Percentiles rank a stretch among this genome's conserved stretches.
These are phyloP conservation scores for Filobasidium wieringae DNA, from an alignment of 768 basidiomycete genomes.

Conservation along the genomic window DNA sequence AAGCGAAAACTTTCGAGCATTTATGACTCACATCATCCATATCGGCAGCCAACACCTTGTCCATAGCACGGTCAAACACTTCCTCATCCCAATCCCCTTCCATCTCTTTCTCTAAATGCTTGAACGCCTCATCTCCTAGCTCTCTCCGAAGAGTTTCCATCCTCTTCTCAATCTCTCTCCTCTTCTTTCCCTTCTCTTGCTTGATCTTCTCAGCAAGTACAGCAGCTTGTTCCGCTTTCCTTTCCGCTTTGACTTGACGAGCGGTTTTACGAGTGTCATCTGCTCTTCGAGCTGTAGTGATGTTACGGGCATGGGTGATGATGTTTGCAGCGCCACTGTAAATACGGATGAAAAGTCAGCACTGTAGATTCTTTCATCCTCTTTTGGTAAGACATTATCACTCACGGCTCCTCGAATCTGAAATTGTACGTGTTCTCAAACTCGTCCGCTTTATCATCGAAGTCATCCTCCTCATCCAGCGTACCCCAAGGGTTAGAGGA, in stretches of 20 bases:
- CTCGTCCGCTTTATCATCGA: constrained; percentile 78
- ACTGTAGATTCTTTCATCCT: not conserved
- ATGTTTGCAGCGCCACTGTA: constrained; percentile 56
- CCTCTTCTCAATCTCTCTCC: constrained; percentile 49
- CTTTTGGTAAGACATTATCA: constrained; percentile 18
- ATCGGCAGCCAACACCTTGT: constrained; percentile 54
- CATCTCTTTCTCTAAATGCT: constrained; percentile 46
- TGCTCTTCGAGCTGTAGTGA: constrained; percentile 44
- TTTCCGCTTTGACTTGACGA: constrained; percentile 60
- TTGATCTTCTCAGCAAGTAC: constrained; percentile 53
- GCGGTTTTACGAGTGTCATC: constrained; percentile 73
- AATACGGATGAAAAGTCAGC: not conserved
- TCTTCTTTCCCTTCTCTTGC: constrained; percentile 59
- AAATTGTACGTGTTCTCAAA: constrained; percentile 98
- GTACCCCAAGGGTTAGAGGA: constrained; percentile 34
- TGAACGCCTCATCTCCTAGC: constrained; percentile 43
- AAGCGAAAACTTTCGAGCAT: not conserved
- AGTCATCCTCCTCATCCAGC: constrained; percentile 50
- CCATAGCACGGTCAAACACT: constrained; percentile 73
- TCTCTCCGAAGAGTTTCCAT: constrained; percentile 79
- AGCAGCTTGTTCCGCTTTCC: constrained; percentile 45
- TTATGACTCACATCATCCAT: constrained; percentile 23
- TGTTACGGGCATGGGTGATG: constrained; percentile 61
- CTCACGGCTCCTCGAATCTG: constrained; percentile 90
- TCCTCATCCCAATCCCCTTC: constrained; percentile 89